Evolutionary conservation across 805 yeast species (phyloP), one percentile per base, ranked within the genome.

Genomic region (Naumovozyma dairenensis): DNA sequence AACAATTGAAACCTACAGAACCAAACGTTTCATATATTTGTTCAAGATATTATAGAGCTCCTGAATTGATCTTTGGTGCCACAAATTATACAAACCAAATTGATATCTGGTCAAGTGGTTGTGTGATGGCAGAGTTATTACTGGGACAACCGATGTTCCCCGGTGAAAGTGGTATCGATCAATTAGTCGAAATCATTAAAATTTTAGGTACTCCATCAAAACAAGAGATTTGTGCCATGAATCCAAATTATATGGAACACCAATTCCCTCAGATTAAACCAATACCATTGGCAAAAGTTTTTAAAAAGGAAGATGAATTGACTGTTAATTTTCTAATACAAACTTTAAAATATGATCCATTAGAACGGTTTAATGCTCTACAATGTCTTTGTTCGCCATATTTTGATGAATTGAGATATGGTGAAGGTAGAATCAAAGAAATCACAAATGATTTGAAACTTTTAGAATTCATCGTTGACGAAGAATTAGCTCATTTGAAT

Each of bases 141-240:
- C 69, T 92, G 37, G 97, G 98, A 13, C 96, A 86, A 57, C 98
- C 98, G 10, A 66, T 92, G 44, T 92, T 92, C 63, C 98, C 98
- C 9, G 98, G 98, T 29, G 97, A 92, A 57, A 78, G 87, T 39
- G 97, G 98, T 25, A 89, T 92, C 38, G 98, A 92, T 58, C 98
- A 92, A 60, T 71, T 89, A 49, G 97, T 89, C 14, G 98, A 89
- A 60, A 89, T 89, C 48, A 89, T 89, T 57, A 92, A 92, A 62
- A 83, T 89, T 17, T 68, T 92, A 53, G 98, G 98, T 12, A 89
- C 98, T 1, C 98, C 98, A 6, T 69, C 93, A 13, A 75, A 81
- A 37, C 95, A 86, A 31, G 95, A 89, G 60, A 89, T 89, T 46
- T 73, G 77, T 54, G 73, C 86, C 40, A 92, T 89, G 98, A 89